Conservation (phyloP, 495 filamentous ascomycete species). For the Aspergillus sparsus region DNA sequence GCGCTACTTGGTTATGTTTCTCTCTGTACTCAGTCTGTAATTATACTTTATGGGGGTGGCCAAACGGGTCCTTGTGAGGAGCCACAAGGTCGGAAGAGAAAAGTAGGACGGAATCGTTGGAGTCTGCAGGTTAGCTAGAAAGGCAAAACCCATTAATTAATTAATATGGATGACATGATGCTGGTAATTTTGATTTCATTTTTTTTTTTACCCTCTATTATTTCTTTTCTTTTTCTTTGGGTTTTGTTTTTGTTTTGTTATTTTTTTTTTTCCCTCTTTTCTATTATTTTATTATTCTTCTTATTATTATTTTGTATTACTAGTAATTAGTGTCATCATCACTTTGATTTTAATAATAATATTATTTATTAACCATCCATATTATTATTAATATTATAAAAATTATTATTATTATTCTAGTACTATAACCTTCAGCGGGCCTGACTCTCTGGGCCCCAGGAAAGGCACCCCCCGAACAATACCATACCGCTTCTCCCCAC, state of each 20-base stretch:
- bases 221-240: no score
- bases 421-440: constrained; percentile 16
- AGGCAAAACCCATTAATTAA: constrained; percentile 24
- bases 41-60: not conserved
- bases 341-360: constrained; percentile 12
- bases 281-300: constrained; percentile 6
- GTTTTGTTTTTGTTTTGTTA: no score
- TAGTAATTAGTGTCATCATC: constrained; percentile 11
- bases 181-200: constrained; percentile 1
- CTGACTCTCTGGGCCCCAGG: constrained; percentile 18
- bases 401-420: constrained; percentile 5
- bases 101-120: constrained; percentile 11
- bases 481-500: constrained; percentile 31
- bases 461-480: constrained; percentile 19
- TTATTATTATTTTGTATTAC: constrained; percentile 13
- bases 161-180: constrained; percentile 14
- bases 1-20: not conserved
- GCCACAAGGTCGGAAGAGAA: constrained; percentile 4
- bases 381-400: constrained; percentile 8
- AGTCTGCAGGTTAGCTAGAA: constrained; percentile 20
- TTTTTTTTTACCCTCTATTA: not conserved
- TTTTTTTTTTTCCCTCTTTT: no score
- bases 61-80: not conserved
- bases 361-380: constrained; percentile 11
- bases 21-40: no score